Evolutionary conservation across 371 early-diverging fungal species (phyloP), one percentile per base, ranked within the genome.

Genomic region (Mortierella polycephala): DNA sequence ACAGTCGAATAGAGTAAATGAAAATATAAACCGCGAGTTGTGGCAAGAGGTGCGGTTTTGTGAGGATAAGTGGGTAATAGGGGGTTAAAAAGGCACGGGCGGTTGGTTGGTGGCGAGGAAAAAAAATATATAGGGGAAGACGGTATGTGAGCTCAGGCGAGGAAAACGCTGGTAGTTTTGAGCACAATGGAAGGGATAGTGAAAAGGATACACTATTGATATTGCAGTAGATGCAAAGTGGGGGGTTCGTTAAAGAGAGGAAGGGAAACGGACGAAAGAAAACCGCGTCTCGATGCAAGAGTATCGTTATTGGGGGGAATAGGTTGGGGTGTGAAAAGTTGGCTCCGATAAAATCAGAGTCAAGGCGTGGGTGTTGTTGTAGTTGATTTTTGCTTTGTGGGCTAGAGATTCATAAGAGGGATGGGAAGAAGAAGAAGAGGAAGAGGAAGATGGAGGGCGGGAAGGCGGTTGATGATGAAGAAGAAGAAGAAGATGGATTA

Each of bases 221-320:
- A 46, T 65, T 69, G 75, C 75, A 74, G 75, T 74, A 42, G 54
- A 74, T 74, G 75, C 75, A 75, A 57, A 62, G 75, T 75, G 69
- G 75, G 75, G 75, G 69, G 68, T 69, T 69, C 66, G 66, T 75
- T 55, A 75, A 64, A 51, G 20, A 60, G 42, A 42, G 57, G 21
- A n/a, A 53, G 45, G 45, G 8, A 60, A 37, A 55, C n/a, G 60
- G 50, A 47, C 10, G 10, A 41, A 39, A 39, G 39, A 39, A 14
- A 42, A 47, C 23, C 9, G 30, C 50, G n/a, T 21, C 66, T 65
- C 51, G 40, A 42, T 51, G 65, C 65, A 41, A 40, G 1, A n/a
- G 13, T 40, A 18, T 14, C 39, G 62, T 50, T 18, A 20, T 18
- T 39, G 39, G 20, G 14, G 58, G 16, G 64, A 8, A 21, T 3